Conservation (phyloP, 495 filamentous ascomycete species). For the Xylaria grammica region DNA sequence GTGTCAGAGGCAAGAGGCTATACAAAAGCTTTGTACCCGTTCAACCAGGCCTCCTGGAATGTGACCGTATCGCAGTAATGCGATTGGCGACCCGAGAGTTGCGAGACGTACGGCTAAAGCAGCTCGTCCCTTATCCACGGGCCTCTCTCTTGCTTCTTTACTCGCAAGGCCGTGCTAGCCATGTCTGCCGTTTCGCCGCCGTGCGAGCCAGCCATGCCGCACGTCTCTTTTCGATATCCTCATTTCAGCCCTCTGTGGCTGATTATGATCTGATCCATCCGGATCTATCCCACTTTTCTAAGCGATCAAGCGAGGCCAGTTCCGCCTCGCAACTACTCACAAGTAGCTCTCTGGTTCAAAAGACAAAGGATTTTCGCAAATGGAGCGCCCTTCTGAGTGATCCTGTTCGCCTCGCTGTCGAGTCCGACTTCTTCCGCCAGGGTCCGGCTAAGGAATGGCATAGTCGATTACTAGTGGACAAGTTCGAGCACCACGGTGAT, state of each 20-base stretch:
- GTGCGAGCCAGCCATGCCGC: neutral
- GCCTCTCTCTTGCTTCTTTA: conserved; percentile 1
- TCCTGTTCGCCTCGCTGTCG: conserved; percentile 40
- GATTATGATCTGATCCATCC: conserved; percentile 18
- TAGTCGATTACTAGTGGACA: conserved; percentile 59
- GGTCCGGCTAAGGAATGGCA: conserved; percentile 36
- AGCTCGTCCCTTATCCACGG: conserved; percentile 26
- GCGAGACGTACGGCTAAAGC: conserved; percentile 37
- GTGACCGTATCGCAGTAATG: conserved; percentile 35
- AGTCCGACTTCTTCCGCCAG: conserved; percentile 55
- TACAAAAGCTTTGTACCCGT: neutral
- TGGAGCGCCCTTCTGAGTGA: conserved; percentile 32
- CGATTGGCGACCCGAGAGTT: conserved; percentile 32
- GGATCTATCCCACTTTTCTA: conserved; percentile 5
- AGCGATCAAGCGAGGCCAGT: neutral
- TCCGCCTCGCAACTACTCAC: conserved; percentile 13
- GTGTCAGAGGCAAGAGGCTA: too few relatives aligned
- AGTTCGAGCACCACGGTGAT: conserved; percentile 52
- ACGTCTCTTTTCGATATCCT: conserved; percentile 9
- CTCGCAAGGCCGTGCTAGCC: conserved; percentile 8
- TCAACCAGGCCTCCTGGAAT: conserved; percentile 23
- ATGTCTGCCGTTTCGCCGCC: neutral
- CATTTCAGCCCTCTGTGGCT: neutral
- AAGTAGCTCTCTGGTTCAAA: conserved; percentile 22
- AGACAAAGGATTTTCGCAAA: conserved; percentile 29